These are phyloP conservation scores for Trichoderma erinaceum DNA, from an alignment of 495 filamentous ascomycete genomes.

Conservation along the genomic window DNA sequence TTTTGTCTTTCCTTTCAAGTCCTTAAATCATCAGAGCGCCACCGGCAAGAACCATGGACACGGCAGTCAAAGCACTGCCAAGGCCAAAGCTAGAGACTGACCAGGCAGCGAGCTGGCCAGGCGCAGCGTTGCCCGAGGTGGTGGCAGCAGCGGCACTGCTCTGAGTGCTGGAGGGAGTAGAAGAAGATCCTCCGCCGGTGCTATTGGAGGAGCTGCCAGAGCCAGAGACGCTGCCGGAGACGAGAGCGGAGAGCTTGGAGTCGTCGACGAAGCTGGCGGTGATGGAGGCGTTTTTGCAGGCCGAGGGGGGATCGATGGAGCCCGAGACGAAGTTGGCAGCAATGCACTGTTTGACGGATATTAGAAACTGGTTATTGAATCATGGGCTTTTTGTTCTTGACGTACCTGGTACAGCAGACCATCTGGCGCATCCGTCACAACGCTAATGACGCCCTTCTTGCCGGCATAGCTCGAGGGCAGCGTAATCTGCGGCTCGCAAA, in stretches of 20 bases:
- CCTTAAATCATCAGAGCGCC: constrained; percentile 22
- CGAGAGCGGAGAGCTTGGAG: constrained; percentile 26
- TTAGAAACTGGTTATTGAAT: too few species aligned
- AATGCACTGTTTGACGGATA: constrained; percentile 37
- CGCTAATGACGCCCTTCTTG: constrained; percentile 41
- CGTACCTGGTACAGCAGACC: constrained; percentile 48
- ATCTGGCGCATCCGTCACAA: constrained; percentile 39
- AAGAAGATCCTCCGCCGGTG: constrained; percentile 9
- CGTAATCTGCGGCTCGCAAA: constrained; percentile 36
- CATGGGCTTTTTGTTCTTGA: neutral
- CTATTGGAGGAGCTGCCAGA: constrained; percentile 16
- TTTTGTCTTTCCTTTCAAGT: constrained; percentile 20
- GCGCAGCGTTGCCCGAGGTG: constrained; percentile 22
- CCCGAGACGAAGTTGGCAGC: constrained; percentile 47
- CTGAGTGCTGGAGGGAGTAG: constrained; percentile 6
- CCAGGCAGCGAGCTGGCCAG: constrained; percentile 13
- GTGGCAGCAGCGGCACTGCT: constrained; percentile 19
- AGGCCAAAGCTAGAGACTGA: constrained; percentile 14
- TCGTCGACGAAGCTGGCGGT: constrained; percentile 33
- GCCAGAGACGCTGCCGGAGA: constrained; percentile 17
- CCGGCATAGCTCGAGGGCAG: constrained; percentile 40
- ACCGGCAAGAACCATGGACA: constrained; percentile 24
- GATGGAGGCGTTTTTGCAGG: constrained; percentile 42
- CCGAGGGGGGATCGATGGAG: constrained; percentile 18
- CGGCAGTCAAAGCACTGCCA: constrained; percentile 21